Base-by-base conservation (phyloP, 306 rosid genomes). In the Trifolium fragiferum region DNA sequence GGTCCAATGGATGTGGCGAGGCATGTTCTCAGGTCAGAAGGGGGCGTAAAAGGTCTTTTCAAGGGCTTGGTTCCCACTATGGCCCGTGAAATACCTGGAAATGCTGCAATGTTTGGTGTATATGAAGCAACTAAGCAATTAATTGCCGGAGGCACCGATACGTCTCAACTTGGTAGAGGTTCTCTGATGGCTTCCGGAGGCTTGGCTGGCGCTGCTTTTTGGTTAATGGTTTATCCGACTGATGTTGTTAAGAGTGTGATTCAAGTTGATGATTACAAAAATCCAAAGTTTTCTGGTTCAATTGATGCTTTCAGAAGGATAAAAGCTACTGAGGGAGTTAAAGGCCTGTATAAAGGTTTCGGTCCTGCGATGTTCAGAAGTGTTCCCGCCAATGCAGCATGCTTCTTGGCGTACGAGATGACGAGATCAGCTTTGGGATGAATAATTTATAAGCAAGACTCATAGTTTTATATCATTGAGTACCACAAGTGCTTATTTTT, bases 1-100 rank as follows among this genome's bases (percentile, higher is more conserved):
- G 99, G 99, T 27, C 99, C 99, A 41, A 74, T 95, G 89, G 98
- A 95, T 80, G 99, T 92, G 73, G 98, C 93, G 5, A 86, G 86
- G 80, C 93, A 86, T 0, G 99, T 90, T 60, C 90, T 95, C 23
- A 75, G 86, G 66, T 89, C 93, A 35, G 98, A 92, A 86, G 98
- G 98, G 0, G 99, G 99, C 40, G n/a, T 53, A 1, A 85, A 68
- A 78, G 99, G 98, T 68, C 97, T 95, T 46, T 90, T 90, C 85
- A 92, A 92, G 82, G 99, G 98, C 66, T 69, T 95, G 83, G 77
- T 82, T 75, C 99, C 99, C 0, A 95, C 99, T 0, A 46, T 95
- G 93, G 96, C 92, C 0, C 92, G 99, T 13, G 99, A 95, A 79
- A 53, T 95, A 70, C 99, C 99, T 0, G 99, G 99, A 74, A 95